These are phyloP conservation scores for Penicillium sp. DNA, from an alignment of 2,329 filamentous ascomycete genomes.

Conservation along the genomic window DNA sequence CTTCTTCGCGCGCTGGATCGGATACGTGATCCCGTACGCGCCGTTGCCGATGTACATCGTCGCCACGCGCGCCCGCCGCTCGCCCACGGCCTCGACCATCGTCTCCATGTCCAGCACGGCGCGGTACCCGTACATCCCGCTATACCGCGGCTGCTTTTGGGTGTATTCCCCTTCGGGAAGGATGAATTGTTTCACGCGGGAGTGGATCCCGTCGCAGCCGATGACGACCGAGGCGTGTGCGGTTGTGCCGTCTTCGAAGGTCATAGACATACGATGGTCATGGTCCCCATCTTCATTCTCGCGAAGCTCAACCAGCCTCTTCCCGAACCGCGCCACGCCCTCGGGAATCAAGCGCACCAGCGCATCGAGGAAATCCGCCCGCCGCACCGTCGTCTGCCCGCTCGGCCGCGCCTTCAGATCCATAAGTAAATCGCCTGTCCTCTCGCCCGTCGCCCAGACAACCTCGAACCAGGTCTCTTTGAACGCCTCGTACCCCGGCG, in stretches of 20 bases:
- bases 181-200: conserved; percentile 34
- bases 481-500: conserved; percentile 36
- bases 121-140: conserved; percentile 43
- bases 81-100: conserved; percentile 39
- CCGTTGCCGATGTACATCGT: conserved; percentile 39
- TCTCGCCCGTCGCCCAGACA: conserved; percentile 19
- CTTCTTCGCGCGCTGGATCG: conserved; percentile 38
- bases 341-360: conserved; percentile 36
- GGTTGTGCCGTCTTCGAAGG: conserved; percentile 39
- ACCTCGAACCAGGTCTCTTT: conserved; percentile 41
- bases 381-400: conserved; percentile 38
- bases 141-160: conserved; percentile 30
- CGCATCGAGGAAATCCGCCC: conserved; percentile 41
- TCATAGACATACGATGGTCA: conserved; percentile 25
- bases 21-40: conserved; percentile 40
- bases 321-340: conserved; percentile 40
- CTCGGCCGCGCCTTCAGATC: conserved; percentile 36
- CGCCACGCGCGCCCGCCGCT: conserved; percentile 35
- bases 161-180: conserved; percentile 22
- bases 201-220: conserved; percentile 45
- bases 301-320: conserved; percentile 30
- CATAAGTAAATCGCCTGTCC: conserved; percentile 32
- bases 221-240: conserved; percentile 38
- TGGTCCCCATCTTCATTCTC: conserved; percentile 21
- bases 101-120: conserved; percentile 40